These are phyloP conservation scores for Hypsizygus ulmarius DNA, from an alignment of 1,284 basidiomycete genomes.

Conservation along the genomic window DNA sequence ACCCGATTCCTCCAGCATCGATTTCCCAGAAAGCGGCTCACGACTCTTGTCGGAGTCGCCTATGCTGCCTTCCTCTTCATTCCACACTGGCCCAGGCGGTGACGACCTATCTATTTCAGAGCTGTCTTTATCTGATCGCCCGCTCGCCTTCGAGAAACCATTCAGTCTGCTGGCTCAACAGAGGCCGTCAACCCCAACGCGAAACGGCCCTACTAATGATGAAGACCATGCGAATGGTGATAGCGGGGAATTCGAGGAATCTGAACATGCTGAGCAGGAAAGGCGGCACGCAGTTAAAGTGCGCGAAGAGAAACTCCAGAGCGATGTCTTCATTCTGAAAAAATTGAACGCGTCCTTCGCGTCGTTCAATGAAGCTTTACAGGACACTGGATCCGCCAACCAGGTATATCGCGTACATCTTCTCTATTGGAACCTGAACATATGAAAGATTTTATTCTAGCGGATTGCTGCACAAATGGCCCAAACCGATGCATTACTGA, in stretches of 20 bases:
- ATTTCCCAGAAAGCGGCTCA: constrained; percentile 37
- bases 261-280: constrained; percentile 16
- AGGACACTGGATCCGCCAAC: constrained; percentile 58
- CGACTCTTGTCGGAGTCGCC: constrained; percentile 53
- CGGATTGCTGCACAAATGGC: constrained; percentile 60
- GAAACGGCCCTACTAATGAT: constrained; percentile 1
- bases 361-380: constrained; percentile 61
- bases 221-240: constrained; percentile 4
- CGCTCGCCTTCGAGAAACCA: constrained; percentile 27
- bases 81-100: constrained; percentile 43
- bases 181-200: constrained; percentile 16
- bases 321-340: constrained; percentile 65
- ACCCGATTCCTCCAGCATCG: constrained; percentile 30
- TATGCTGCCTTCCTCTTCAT: constrained; percentile 38
- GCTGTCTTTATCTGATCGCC: constrained; percentile 48
- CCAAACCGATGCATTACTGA: constrained; percentile 67
- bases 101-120: constrained; percentile 65
- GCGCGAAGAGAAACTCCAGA: constrained; percentile 69
- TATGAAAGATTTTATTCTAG: constrained; percentile 31
- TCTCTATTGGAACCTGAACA: neutral
- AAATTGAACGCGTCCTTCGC: constrained; percentile 71
- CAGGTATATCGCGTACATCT: constrained; percentile 45
- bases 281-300: constrained; percentile 35
- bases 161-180: constrained; percentile 40
- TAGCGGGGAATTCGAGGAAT: constrained; percentile 11